Evolutionary conservation across 2,329 filamentous ascomycete species (phyloP).

Genomic region (Curvularia hawaiiensis): DNA sequence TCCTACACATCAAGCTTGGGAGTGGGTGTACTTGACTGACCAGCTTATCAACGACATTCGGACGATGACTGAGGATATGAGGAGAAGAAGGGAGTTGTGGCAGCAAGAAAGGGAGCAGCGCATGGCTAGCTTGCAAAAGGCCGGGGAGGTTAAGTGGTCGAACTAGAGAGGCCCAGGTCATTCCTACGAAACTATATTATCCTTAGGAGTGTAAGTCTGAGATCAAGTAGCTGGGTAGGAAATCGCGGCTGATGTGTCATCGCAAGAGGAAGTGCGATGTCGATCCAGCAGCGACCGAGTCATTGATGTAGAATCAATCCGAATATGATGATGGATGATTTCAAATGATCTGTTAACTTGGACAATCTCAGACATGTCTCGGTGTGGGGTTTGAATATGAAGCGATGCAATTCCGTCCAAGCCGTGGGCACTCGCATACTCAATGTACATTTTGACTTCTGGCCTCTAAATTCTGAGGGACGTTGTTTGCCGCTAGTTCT

Average conservation of each 20-base stretch:
- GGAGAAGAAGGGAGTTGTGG: constrained; percentile 10
- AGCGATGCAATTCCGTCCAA: neutral
- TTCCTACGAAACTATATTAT: neutral
- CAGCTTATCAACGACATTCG: constrained; percentile 11
- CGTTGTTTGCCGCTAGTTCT: neutral
- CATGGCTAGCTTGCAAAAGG: neutral
- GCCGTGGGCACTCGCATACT: neutral
- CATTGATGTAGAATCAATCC: neutral
- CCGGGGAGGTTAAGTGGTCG: neutral
- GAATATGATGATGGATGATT: neutral
- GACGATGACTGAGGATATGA: constrained; percentile 13
- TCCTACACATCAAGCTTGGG: neutral
- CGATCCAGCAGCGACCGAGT: neutral
- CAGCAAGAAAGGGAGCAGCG: constrained; percentile 7
- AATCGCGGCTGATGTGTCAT: neutral
- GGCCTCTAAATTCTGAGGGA: neutral
- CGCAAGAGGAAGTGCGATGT: neutral
- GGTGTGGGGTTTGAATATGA: neutral
- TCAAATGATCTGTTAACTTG: neutral
- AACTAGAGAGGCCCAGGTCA: no score
- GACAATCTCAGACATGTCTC: neutral
- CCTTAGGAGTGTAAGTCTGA: neutral
- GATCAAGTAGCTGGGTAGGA: neutral
- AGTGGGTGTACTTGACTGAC: constrained; percentile 11
- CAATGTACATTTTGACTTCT: neutral